phyloP scores from a whole-genome alignment of 2,329 filamentous ascomycete species.

The Fusarium hostae region DNA sequence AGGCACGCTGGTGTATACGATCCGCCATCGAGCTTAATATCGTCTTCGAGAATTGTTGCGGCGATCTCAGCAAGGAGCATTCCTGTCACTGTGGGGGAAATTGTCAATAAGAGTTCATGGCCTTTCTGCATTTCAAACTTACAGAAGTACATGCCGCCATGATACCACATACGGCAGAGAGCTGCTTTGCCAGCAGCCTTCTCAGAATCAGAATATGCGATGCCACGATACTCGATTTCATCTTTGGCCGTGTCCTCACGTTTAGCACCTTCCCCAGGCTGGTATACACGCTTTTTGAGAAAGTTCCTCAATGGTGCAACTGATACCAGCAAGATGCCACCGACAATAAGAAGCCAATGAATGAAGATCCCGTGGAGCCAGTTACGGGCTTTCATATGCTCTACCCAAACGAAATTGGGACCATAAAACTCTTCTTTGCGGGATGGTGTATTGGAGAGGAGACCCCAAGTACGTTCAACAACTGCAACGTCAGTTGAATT shows the following conservation, averaged over 20 bases:
- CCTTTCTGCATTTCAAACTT: constrained; percentile 49
- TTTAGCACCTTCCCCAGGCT: constrained; percentile 66
- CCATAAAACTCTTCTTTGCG: constrained; percentile 65
- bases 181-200: constrained; percentile 59
- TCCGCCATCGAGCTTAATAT: constrained; percentile 70
- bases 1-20: constrained; percentile 78
- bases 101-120: background rate
- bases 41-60: constrained; percentile 71
- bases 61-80: constrained; percentile 72
- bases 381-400: constrained; percentile 64
- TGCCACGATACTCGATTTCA: constrained; percentile 70
- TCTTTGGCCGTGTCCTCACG: constrained; percentile 67
- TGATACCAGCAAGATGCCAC: constrained; percentile 57
- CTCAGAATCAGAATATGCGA: constrained; percentile 70
- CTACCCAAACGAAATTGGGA: constrained; percentile 67
- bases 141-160: constrained; percentile 74
- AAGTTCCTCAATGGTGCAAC: constrained; percentile 59
- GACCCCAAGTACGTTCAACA: constrained; percentile 72
- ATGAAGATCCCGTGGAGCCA: constrained; percentile 61
- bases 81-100: constrained; percentile 66
- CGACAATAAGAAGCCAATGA: constrained; percentile 61
- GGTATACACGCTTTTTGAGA: constrained; percentile 56
- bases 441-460: constrained; percentile 59
- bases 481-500: constrained; percentile 62
- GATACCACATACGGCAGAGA: constrained; percentile 64